Base-by-base conservation (phyloP, 257 asterid genomes). In the Jasminum sambac region DNA sequence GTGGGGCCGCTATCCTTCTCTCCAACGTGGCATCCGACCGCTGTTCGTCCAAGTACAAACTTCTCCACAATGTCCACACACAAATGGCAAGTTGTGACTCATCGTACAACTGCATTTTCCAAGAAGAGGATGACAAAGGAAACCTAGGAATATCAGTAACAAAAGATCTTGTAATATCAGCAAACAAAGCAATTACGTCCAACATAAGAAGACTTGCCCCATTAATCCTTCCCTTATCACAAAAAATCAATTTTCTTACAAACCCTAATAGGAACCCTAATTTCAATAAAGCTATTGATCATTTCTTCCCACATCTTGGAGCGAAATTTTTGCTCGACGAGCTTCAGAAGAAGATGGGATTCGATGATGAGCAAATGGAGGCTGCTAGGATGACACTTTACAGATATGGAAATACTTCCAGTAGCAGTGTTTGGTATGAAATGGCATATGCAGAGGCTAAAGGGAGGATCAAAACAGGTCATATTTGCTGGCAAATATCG, bases 401-500 rank as follows among this genome's bases (percentile, higher is more conserved):
- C 67, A 70, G 26, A 37, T 55, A 39, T 34, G 25, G 44, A 11
- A 67, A 67, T 11, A 67, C 63, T 24, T 67, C 72, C 8, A 67
- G 72, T 44, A 67, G 72, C 44, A 38, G 36, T 55, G 36, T 19
- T 21, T 55, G 66, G 73, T 69, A 69, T 21, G 73, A 69, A 69
- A 41, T 69, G 25, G 66, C 66, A 2, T 69, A 69, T 55, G 52
- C 66, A 3, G 73, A 69, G 36, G 66, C 73, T 13, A 69, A 69
- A 57, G 66, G 73, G 19, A 69, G 46, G 69, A n/a, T 71, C 24
- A 71, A 62, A 23, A 44, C 19, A 34, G 67, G 67, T 59, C 67
- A 71, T 41, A 26, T 67, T 25, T n/a, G 42, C 11, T 71, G 75
- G 75, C 75, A 71, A 39, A 30, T 71, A 24, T 59, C 75, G 34